These are phyloP conservation scores for Neurospora crassa DNA, from an alignment of 2,329 filamentous ascomycete genomes.

Conservation along the genomic window DNA sequence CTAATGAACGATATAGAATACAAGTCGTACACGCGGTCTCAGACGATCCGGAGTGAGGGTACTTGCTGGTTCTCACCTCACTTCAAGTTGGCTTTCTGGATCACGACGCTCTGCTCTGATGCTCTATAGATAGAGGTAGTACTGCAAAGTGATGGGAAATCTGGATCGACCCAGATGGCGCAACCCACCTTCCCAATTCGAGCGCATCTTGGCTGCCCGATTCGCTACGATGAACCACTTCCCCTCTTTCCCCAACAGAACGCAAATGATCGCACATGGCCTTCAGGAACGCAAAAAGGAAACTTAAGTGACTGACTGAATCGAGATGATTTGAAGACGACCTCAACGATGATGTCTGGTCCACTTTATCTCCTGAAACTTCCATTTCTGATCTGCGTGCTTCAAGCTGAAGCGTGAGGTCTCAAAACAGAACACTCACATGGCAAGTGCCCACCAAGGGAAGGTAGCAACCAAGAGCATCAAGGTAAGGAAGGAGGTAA, in stretches of 20 bases:
- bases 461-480: background rate
- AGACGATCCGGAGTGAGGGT: background rate
- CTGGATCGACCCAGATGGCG: slow-evolving; percentile 3
- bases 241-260: background rate
- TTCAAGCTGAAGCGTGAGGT: background rate
- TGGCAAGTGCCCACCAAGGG: background rate
- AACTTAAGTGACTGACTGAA: background rate
- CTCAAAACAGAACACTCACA: background rate
- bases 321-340: background rate
- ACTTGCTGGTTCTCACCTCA: background rate
- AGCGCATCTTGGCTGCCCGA: slow-evolving; percentile 1
- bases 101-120: background rate
- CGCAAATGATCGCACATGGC: background rate
- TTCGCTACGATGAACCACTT: background rate
- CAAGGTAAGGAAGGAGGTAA: too few relatives aligned
- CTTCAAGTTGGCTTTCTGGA: background rate
- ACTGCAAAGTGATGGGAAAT: background rate
- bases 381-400: background rate
- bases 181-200: slow-evolving; percentile 8
- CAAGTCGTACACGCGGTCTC: background rate
- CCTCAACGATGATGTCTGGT: background rate
- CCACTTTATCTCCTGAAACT: background rate
- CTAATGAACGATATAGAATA: background rate
- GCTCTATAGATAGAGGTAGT: background rate
- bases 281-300: background rate